Base-by-base conservation (phyloP, 2,329 filamentous ascomycete species). In the Pseudopyricularia cyperi region DNA sequence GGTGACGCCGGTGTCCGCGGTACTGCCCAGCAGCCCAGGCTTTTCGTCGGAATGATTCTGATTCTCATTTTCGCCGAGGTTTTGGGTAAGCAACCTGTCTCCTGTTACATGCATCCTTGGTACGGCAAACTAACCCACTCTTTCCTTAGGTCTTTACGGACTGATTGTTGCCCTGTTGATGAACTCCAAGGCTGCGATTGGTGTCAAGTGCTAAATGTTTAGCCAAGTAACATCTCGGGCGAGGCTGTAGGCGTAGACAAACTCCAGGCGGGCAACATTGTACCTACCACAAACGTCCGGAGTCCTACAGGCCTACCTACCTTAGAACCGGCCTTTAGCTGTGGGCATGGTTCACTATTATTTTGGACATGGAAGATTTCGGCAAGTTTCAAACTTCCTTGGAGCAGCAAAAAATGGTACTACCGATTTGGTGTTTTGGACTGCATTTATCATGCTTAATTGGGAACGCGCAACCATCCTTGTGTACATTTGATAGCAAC, bases 51-150 rank as follows among this genome's bases (percentile, higher is more conserved):
- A 73, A 96, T 96, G 89, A 95, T 96, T 72, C 72, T 96, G 68
- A 96, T 96, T 76, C 88, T 96, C 74, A 96, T 96, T 91, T 96
- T 95, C 79, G 90, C 90, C 61, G 90, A 96, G 91, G 90, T 96
- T 61, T 74, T 96, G 84, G 90, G 89, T 93, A 77, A 57, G 84
- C 2, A 8, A 11, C 17, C 12, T 12, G 9, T 5, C 3, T 1
- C 6, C 17, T 42, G 7, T 5, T 11, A 34, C 33, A 19, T 9
- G 8, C 14, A 19, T 12, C 4, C 6, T 22, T 42, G 17, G 8
- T 12, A 22, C n/a, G n/a, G 8, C 17, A 15, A 22, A 28, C 47
- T 49, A 24, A 49, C 47, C 19, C 7, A 26, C 22, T 26, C 32
- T 44, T 35, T 56, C n/a, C n/a, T n/a, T n/a, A 93, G 88, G 91